Evolutionary conservation across 1,284 basidiomycete species (phyloP), one percentile per base, ranked within the genome.

Genomic region (Sanghuangporus sanghuang): DNA sequence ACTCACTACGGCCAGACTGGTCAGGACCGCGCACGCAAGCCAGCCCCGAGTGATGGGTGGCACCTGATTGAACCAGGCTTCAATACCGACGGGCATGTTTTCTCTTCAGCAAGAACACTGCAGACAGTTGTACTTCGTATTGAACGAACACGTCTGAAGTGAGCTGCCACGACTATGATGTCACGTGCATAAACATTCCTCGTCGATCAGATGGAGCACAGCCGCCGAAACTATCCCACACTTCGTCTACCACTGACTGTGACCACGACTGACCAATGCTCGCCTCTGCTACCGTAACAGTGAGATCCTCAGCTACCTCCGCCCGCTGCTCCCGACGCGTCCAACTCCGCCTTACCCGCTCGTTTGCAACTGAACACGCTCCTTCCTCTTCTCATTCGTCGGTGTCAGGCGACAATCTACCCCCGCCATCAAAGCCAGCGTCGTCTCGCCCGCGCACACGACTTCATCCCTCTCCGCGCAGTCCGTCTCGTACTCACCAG

Each of bases 41-140:
- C 93, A 96, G 50, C 81, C 80, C 56, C 93, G 81, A 6, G 95
- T 97, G 60, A 97, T 85, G 3, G 94, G 94, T 39, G 95, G 95
- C 59, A 96, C 90, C 70, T 95, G 91, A 38, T 81, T 84, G 49
- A 95, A 82, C 93, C 93, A 92, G 36, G 85, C 89, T 74, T 92
- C 90, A 66, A 91, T 83, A 65, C 87, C 88, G 62, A 89, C 87
- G 23, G 87, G 87, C 90, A 92, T 92, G 18, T 52, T 59, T 27
- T 9, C 38, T 21, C 18, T 32, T 55, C 11, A 40, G 32, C 46
- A 59, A 61, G 40, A 48, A n/a, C 36, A 23, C 50, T 52, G 21
- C 49, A 36, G 11, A 42, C 2, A n/a, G 40, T 42, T n/a, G n/a
- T n/a, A n/a, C n/a, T n/a, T n/a, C n/a, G n/a, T n/a, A n/a, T n/a